phyloP scores from a whole-genome alignment of 148 eudicot genomes.

The Rhododendron kiyosumense region DNA sequence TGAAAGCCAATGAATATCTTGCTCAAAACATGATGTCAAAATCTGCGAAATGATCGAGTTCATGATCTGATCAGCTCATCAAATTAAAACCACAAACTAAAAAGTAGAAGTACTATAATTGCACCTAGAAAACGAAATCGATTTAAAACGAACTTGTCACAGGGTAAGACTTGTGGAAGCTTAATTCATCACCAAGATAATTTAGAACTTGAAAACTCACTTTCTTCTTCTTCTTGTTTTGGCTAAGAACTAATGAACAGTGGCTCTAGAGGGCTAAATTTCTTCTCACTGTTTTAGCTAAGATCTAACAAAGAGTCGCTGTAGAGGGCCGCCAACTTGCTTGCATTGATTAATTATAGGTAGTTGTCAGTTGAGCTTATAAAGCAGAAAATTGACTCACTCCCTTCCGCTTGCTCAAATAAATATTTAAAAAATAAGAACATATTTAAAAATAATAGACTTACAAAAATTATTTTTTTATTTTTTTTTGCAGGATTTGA shows the following conservation, averaged over 20 bases:
- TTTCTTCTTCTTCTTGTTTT: too few relatives aligned
- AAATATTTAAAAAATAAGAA: too few relatives aligned
- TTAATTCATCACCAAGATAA: background rate
- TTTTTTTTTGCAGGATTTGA: too few relatives aligned
- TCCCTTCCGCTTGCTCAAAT: too few relatives aligned
- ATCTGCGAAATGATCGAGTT: background rate
- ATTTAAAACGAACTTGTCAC: background rate
- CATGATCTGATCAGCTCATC: background rate
- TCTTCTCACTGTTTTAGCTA: background rate
- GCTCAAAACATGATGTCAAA: background rate
- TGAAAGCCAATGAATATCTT: too few relatives aligned
- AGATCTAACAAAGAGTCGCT: background rate
- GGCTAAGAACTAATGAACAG: background rate
- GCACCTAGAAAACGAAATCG: background rate
- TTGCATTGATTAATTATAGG: background rate
- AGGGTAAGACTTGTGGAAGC: too few relatives aligned
- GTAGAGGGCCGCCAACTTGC: background rate
- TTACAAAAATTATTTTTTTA: too few relatives aligned
- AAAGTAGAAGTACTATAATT: too few relatives aligned
- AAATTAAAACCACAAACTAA: too few relatives aligned
- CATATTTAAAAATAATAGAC: too few relatives aligned
- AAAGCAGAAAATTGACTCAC: background rate
- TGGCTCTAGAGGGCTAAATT: background rate
- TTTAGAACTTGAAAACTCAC: background rate
- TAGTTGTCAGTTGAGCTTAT: background rate